These are phyloP conservation scores for Orobanche coerulescens DNA, from an alignment of 257 asterid species.

Conservation along the genomic window DNA sequence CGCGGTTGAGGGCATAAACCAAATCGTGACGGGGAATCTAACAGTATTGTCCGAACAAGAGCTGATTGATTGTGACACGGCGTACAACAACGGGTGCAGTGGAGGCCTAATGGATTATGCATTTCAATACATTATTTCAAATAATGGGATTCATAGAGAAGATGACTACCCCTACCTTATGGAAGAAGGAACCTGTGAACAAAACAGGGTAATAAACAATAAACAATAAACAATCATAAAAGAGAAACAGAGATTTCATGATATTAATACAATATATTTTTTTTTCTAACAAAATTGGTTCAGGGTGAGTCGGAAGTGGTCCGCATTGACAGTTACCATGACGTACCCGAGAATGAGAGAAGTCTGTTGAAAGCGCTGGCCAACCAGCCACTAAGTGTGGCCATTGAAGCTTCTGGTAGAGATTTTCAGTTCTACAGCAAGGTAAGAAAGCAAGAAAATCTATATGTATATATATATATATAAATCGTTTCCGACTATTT, in stretches of 20 bases:
- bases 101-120: conserved; percentile 77
- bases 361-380: conserved; percentile 63
- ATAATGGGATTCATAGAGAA: conserved; percentile 61
- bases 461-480: no score
- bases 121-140: conserved; percentile 42
- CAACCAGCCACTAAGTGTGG: conserved; percentile 69
- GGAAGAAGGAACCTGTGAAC: conserved; percentile 70
- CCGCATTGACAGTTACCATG: conserved; percentile 40
- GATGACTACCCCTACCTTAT: conserved; percentile 69
- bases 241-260: neutral
- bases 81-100: conserved; percentile 59
- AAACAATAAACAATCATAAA: neutral
- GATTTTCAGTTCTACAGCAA: conserved; percentile 70
- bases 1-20: conserved; percentile 75
- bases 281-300: neutral
- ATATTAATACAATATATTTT: neutral
- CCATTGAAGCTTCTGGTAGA: conserved; percentile 70
- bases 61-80: conserved; percentile 60
- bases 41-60: conserved; percentile 65
- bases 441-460: conserved; percentile 23
- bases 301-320: conserved; percentile 38
- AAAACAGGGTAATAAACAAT: conserved; percentile 37
- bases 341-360: conserved; percentile 58
- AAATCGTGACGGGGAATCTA: conserved; percentile 53
- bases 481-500: neutral